Percentiles rank a stretch among this genome's conserved stretches.
Conservation (phyloP, 371 early-diverging fungal genomes). For the Amoeboaphelidium occidentale region DNA sequence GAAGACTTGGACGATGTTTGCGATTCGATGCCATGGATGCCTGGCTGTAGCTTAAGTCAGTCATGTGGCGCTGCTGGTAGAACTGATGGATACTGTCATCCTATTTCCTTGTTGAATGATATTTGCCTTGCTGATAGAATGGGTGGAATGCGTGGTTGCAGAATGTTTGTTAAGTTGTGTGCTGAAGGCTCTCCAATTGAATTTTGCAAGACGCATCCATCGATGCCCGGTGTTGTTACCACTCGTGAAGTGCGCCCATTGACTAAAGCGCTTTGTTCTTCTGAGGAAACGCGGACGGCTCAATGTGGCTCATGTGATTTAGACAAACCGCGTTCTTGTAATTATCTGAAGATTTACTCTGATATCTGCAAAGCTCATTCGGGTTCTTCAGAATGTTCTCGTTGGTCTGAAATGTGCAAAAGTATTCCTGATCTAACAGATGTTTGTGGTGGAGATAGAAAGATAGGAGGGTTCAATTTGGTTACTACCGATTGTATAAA, state of each 20-base stretch:
- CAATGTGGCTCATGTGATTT: too few species aligned
- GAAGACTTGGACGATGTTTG: constrained; percentile 17
- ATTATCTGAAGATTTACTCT: too few species aligned
- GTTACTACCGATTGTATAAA: too few species aligned
- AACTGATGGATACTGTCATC: constrained; percentile 17
- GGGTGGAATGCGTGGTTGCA: constrained; percentile 23
- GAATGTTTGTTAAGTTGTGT: constrained; percentile 6
- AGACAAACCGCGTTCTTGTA: too few species aligned
- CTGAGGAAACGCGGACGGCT: too few species aligned
- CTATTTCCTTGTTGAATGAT: constrained; percentile 25
- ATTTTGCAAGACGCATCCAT: constrained; percentile 16
- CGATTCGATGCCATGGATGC: constrained; percentile 22
- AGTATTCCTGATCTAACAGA: too few species aligned
- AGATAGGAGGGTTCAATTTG: too few species aligned
- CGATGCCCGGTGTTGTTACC: constrained; percentile 21
- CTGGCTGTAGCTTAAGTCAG: constrained; percentile 21
- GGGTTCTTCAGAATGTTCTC: too few species aligned
- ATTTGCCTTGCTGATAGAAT: constrained; percentile 25
- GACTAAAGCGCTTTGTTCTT: constrained; percentile 26
- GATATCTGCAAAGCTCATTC: too few species aligned
- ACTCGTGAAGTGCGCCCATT: constrained; percentile 17
- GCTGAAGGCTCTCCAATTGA: constrained; percentile 2
- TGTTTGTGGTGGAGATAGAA: too few species aligned
- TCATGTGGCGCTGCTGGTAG: constrained; percentile 10
- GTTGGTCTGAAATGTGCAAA: too few species aligned